Base-by-base conservation (phyloP, 2,329 filamentous ascomycete species). In the Ceratocystis alfenasii region DNA sequence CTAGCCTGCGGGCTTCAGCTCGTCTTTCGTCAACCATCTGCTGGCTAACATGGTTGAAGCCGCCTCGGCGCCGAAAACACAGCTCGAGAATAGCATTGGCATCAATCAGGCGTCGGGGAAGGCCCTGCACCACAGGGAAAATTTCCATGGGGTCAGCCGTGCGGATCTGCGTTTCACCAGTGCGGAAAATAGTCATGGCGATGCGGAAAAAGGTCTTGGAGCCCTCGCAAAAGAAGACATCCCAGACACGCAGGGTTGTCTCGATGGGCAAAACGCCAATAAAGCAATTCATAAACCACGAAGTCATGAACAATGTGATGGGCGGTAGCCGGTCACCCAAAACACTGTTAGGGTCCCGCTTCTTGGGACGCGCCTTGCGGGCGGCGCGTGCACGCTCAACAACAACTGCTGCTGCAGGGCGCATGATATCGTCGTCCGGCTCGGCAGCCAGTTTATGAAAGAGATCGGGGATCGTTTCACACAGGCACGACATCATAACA, bases 201-300 rank as follows among this genome's bases (percentile, higher is more conserved):
- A 96, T 89, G 61, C 92, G 89, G 78, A 96, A 97, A 5, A 97
- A 83, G 0, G 91, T 96, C 74, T 94, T 95, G 62, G 88, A 91
- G 2, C 93, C 93, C 75, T 97, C 93, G 75, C 95, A 96, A 74
- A 96, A 95, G 73, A 97, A 92, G 1, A 90, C 85, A 71, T 97
- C 93, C 93, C 93, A 97, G 1, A 96, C 90, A 6, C 93, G 87
- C 20, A 96, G 81, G 0, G 92, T 93, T 20, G 88, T 90, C 76
- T 97, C 93, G 68, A 95, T 91, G 1, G 93, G 93, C 20, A 97
- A 78, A 0, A 90, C 95, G 64, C 92, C 91, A 68, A 96, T 94
- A 74, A 94, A 96, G 71, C 94, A 89, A 62, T 89, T 95, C 93
- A 97, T 96, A 75, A 97, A 95, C 93, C 93, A 97, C 3, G 92